Evolutionary conservation across 306 rosid genomes (phyloP).

Genomic region (Notholithocarpus densiflorus): DNA sequence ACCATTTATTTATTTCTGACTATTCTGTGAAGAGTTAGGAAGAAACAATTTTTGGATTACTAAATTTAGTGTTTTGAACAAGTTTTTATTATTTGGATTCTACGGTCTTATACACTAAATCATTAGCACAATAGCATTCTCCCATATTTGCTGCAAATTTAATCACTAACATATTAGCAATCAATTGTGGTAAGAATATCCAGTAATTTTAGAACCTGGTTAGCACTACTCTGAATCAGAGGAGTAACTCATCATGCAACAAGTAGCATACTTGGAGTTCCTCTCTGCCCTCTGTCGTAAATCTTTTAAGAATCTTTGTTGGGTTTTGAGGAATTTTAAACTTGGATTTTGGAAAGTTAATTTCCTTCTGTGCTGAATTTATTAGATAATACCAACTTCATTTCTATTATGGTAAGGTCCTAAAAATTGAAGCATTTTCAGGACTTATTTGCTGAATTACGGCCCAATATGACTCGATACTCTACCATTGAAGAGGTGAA

Average conservation of each 20-base stretch:
- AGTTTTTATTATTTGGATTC: too few species aligned
- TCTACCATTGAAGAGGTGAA: conserved; percentile 75
- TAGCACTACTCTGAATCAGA: neutral
- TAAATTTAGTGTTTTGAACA: too few species aligned
- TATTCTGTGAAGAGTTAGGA: neutral
- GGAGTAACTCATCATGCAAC: neutral
- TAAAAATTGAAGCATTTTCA: conserved; percentile 28
- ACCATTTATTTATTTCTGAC: neutral
- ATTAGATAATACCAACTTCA: neutral
- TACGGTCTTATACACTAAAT: too few species aligned
- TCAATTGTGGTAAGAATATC: neutral
- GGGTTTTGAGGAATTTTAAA: neutral
- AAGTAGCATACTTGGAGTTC: neutral
- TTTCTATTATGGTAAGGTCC: conserved; percentile 7
- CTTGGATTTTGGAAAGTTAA: neutral
- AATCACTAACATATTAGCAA: neutral
- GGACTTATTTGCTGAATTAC: conserved; percentile 95
- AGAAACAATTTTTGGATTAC: too few species aligned
- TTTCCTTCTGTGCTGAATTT: neutral
- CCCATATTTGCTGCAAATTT: neutral
- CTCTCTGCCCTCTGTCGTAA: neutral
- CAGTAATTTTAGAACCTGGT: neutral
- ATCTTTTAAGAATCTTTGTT: neutral
- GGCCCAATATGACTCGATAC: conserved; percentile 87
- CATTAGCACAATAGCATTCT: neutral